Evolutionary conservation across 768 basidiomycete genomes (phyloP).

Genomic region (Porphyrellus cyaneotinctus): DNA sequence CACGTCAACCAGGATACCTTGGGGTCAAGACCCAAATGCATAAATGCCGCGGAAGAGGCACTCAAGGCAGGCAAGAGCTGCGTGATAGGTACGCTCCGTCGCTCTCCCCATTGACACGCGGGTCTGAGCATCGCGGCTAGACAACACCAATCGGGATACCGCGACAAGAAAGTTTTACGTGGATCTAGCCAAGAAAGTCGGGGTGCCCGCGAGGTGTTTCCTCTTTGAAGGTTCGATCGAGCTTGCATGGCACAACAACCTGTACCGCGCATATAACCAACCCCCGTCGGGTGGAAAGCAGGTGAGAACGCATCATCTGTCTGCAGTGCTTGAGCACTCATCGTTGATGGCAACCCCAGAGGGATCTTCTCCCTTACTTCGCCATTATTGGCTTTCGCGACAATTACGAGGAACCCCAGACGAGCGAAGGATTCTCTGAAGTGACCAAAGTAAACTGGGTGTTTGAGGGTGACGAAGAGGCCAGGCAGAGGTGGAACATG

Average conservation of each 20-base stretch:
- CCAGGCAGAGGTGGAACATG: constrained; percentile 70
- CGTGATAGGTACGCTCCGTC: constrained; percentile 62
- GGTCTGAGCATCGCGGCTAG: constrained; percentile 35
- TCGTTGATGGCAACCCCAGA: constrained; percentile 35
- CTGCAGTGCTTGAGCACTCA: not conserved
- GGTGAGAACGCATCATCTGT: constrained; percentile 2
- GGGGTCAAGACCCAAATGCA: constrained; percentile 68
- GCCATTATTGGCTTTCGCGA: constrained; percentile 58
- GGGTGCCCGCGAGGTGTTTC: constrained; percentile 64
- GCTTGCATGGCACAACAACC: constrained; percentile 89
- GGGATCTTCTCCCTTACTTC: constrained; percentile 53
- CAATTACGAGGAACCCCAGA: constrained; percentile 61
- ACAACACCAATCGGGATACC: constrained; percentile 87
- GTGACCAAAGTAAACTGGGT: constrained; percentile 76
- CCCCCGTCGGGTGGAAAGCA: constrained; percentile 35
- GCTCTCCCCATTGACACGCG: not conserved
- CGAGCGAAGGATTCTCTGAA: constrained; percentile 72
- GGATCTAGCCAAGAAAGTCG: constrained; percentile 53
- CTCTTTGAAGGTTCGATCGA: constrained; percentile 72
- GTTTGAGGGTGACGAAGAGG: constrained; percentile 73
- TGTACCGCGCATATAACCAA: constrained; percentile 73
- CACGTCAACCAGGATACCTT: constrained; percentile 89
- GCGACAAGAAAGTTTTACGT: constrained; percentile 70
- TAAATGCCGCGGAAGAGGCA: constrained; percentile 56
- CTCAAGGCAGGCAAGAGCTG: constrained; percentile 58